A percentile compares a stretch with the other conserved stretches of the same genome.
Conservation (phyloP, 495 filamentous ascomycete genomes). For the Penicillium chermesinum region DNA sequence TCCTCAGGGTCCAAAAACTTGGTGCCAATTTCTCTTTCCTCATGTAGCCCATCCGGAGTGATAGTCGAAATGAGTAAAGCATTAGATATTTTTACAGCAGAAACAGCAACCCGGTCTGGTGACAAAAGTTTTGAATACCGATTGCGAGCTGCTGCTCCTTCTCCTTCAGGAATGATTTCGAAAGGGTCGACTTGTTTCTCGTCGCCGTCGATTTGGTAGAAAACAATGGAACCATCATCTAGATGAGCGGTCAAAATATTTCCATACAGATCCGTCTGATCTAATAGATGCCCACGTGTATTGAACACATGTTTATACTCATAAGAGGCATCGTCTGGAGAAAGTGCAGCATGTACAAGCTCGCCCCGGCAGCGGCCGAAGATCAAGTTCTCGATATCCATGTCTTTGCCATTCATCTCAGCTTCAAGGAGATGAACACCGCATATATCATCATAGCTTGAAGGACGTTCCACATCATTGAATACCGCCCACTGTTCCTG, state of each 20-base stretch:
- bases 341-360: constrained; percentile 33
- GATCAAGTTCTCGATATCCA: constrained; percentile 33
- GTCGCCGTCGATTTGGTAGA: constrained; percentile 40
- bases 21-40: constrained; percentile 30
- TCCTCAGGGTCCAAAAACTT: constrained; percentile 22
- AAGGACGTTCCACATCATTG: constrained; percentile 43
- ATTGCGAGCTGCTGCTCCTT: constrained; percentile 23
- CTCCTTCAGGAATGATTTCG: constrained; percentile 28
- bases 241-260: constrained; percentile 44
- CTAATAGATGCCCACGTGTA: constrained; percentile 25
- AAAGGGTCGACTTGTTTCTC: constrained; percentile 33
- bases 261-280: constrained; percentile 29
- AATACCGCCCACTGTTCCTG: constrained; percentile 46
- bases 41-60: constrained; percentile 32
- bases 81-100: constrained; percentile 39
- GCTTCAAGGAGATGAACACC: constrained; percentile 49
- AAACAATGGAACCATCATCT: constrained; percentile 35
- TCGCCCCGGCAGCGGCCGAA: constrained; percentile 38
- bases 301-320: constrained; percentile 30
- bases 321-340: constrained; percentile 19
- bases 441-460: constrained; percentile 62
- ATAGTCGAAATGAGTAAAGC: constrained; percentile 49
- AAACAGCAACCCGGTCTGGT: constrained; percentile 43
- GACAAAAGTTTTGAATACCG: constrained; percentile 52
- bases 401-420: constrained; percentile 25